phyloP scores from a whole-genome alignment of 2,329 filamentous ascomycete species.

The Trichoderma afroharzianum region DNA sequence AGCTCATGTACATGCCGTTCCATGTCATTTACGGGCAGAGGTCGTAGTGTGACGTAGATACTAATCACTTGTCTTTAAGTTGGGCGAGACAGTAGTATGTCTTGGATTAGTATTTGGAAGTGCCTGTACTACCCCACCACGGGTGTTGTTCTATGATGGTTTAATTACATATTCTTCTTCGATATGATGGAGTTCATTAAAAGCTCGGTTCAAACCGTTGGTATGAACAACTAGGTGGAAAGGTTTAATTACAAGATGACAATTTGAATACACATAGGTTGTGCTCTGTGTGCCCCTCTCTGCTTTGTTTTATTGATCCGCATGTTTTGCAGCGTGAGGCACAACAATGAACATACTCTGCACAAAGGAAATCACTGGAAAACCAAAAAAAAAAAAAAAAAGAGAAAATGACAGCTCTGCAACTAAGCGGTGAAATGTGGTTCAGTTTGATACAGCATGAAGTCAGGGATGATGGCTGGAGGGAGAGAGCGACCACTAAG shows the following conservation, averaged over 20 bases:
- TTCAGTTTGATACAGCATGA: not conserved
- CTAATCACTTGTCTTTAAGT: not conserved
- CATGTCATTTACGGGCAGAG: conserved; percentile 54
- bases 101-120: not conserved
- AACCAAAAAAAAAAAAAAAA: not conserved
- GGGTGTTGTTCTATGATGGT: too few relatives aligned
- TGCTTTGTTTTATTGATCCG: not conserved
- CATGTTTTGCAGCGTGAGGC: not conserved
- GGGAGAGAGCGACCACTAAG: not conserved
- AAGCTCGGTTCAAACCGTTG: not conserved
- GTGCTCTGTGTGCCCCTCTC: not conserved
- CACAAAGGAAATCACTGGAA: not conserved
- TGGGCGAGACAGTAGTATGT: not conserved
- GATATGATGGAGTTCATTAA: not conserved
- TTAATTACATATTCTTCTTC: not conserved
- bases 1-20: conserved; percentile 53
- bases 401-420: not conserved
- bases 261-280: not conserved
- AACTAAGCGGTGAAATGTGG: not conserved
- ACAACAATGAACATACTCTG: not conserved
- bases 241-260: not conserved
- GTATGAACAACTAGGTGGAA: not conserved
- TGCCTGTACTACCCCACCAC: not conserved
- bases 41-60: conserved; percentile 28
- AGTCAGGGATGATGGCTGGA: not conserved